Evolutionary conservation across 78 protist species (phyloP).

Genomic region (Chrysochromulina parva): DNA sequence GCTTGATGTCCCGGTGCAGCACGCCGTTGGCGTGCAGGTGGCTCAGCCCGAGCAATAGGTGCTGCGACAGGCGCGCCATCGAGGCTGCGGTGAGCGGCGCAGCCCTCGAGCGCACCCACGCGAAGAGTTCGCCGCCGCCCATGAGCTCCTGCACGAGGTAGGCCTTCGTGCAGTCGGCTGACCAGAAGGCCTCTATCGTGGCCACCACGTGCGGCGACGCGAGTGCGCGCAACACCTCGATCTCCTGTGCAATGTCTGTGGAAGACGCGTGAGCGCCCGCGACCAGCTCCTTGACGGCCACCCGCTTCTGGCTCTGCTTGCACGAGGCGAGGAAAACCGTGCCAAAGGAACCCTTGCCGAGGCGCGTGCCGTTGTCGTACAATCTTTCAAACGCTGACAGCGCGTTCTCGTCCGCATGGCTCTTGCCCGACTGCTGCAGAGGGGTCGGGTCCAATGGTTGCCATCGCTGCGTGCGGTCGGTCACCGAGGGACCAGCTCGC

Average conservation of each 20-base stretch:
- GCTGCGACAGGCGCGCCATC: not conserved
- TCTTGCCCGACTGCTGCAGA: no score
- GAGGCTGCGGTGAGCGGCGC: not conserved
- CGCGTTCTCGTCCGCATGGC: no score
- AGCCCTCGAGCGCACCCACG: not conserved
- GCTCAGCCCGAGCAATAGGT: not conserved
- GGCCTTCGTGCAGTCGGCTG: not conserved
- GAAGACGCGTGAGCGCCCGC: not conserved
- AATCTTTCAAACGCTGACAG: not conserved
- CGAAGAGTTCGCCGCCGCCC: slow-evolving; percentile 34
- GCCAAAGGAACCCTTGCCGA: slow-evolving; percentile 21
- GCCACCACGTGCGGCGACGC: not conserved
- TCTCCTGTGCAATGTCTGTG: not conserved
- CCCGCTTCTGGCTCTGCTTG: not conserved
- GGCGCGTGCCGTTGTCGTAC: not conserved
- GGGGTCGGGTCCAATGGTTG: no score
- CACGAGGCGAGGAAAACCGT: not conserved
- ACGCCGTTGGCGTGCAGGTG: slow-evolving; percentile 46
- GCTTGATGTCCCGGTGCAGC: slow-evolving; percentile 58
- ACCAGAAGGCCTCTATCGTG: not conserved
- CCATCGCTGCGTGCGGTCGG: no score
- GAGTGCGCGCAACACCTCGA: slow-evolving; percentile 6
- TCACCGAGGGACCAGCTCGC: no score
- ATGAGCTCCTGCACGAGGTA: slow-evolving; percentile 38
- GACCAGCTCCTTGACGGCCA: slow-evolving; percentile 31